Evolutionary conservation across 2,329 filamentous ascomycete species (phyloP), one percentile per base, ranked within the genome.

Genomic region (Aspergillus sp.): DNA sequence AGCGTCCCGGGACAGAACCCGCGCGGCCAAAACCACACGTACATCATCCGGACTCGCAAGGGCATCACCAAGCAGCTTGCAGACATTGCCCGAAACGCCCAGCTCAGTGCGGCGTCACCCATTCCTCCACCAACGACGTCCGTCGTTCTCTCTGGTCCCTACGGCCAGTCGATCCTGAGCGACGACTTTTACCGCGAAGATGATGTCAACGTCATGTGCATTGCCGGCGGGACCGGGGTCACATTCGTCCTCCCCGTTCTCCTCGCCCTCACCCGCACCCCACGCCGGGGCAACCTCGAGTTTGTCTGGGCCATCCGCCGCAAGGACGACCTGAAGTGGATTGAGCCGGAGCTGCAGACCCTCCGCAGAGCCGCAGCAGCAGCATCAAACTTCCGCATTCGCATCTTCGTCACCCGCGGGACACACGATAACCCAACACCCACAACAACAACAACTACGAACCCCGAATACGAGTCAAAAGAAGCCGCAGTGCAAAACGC

Each of bases 231-330:
- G 31, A 87, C 85, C 0, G 85, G 86, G 4, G 82, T 88, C 38
- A 84, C 85, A 0, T 86, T 85, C 67, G 81, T 85, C 0, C 77
- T 87, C 0, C 85, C 85, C 0, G 52, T 51, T 4, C 74, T 86
- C 0, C 72, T 86, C 17, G 15, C 54, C 17, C 13, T 63, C 52
- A 22, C 28, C 31, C 2, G n/a, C 2, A 51, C 28, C 11, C 52
- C 31, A 0, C 62, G 62, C 1, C 47, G 81, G 57, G 77, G 82
- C 55, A 81, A 79, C 62, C 71, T 90, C 2, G 84, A 88, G 67
- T 82, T 91, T n/a, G 77, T 90, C 59, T 91, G 89, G 89, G 83
- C 85, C 1, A 79, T 91, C 43, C 81, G 87, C 15, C 82, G 83
- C 46, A 76, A 77, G 7, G 71, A 74, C 7, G 85, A 90, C 63